Percentiles rank a stretch among this genome's conserved stretches.
These are phyloP conservation scores for Kodamaea restingae DNA, from an alignment of 805 yeast species.

Conservation along the genomic window DNA sequence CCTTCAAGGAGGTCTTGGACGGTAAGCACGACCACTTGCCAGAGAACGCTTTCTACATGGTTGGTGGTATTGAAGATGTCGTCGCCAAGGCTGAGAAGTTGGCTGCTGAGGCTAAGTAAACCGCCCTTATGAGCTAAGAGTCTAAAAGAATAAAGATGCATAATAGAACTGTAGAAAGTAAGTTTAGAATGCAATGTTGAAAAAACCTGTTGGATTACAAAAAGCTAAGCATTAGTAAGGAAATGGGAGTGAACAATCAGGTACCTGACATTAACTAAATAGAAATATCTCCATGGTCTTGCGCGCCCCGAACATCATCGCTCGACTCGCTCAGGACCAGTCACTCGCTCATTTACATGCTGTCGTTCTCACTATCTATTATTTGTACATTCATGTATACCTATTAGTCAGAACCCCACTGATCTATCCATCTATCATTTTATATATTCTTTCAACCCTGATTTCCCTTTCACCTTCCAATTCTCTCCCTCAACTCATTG, in stretches of 20 bases:
- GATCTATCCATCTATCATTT: too few relatives aligned
- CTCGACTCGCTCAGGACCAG: too few relatives aligned
- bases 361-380: constrained; percentile 6
- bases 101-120: constrained; percentile 84
- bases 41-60: constrained; percentile 99
- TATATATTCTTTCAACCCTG: too few relatives aligned
- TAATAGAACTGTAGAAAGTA: constrained; percentile 5
- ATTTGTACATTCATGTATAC: background rate
- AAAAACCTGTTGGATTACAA: too few relatives aligned
- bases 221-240: too few relatives aligned
- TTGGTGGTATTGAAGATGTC: constrained; percentile 99
- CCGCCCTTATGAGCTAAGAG: constrained; percentile 4
- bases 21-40: constrained; percentile 99
- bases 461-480: too few relatives aligned
- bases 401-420: background rate
- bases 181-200: constrained; percentile 6
- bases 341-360: constrained; percentile 6
- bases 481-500: constrained; percentile 21
- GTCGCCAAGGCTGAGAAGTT: constrained; percentile 98
- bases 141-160: too few relatives aligned
- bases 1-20: constrained; percentile 95
- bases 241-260: too few relatives aligned
- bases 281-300: too few relatives aligned
- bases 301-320: too few relatives aligned
- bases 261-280: too few relatives aligned